phyloP scores from a whole-genome alignment of 2,329 filamentous ascomycete species.

The Nemania sp. region DNA sequence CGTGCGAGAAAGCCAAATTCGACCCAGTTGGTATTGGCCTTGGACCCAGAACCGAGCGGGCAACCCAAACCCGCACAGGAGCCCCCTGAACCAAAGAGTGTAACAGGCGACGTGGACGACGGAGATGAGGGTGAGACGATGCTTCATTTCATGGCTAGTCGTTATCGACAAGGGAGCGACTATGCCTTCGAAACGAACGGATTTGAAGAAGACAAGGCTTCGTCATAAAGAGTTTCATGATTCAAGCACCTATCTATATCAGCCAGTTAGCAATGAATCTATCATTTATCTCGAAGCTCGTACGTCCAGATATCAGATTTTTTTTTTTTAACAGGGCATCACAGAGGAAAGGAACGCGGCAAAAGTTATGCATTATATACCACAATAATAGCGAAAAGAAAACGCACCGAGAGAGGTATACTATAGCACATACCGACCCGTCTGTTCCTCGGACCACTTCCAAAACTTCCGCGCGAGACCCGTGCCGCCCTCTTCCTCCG shows the following conservation, averaged over 20 bases:
- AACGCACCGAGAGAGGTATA: neutral
- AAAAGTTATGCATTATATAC: neutral
- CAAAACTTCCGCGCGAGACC: constrained; percentile 56
- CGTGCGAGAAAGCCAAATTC: too few species aligned
- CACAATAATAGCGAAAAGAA: neutral
- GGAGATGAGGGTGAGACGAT: constrained; percentile 30
- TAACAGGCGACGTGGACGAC: neutral
- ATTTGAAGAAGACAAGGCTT: neutral
- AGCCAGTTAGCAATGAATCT: too few species aligned
- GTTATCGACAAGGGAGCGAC: neutral
- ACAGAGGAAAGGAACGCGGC: neutral
- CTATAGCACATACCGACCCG: constrained; percentile 46
- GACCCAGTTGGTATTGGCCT: neutral
- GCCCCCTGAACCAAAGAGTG: neutral
- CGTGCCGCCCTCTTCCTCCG: constrained; percentile 53
- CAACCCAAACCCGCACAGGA: neutral
- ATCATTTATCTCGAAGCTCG: too few species aligned
- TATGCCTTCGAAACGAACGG: neutral
- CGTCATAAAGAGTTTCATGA: neutral
- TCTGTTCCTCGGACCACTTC: constrained; percentile 59
- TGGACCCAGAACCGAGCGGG: neutral
- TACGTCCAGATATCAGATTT: neutral
- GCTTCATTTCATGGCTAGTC: constrained; percentile 27
- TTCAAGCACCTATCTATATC: neutral
- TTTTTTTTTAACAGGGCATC: neutral